phyloP scores from a whole-genome alignment of 345 rosid genomes.

The Cardamine resedifolia region DNA sequence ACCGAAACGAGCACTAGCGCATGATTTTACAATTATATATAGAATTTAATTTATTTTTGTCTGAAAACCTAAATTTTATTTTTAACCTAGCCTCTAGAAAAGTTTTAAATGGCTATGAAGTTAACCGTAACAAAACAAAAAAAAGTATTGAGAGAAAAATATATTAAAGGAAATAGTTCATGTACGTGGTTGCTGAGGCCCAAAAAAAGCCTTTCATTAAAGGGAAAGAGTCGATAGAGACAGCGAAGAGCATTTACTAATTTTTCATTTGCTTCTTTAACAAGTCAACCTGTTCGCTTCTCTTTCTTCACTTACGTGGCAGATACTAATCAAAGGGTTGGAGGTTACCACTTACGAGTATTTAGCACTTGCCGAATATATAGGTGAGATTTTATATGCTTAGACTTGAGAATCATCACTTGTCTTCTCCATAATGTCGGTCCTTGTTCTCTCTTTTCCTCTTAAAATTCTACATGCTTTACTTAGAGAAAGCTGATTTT shows the following conservation, averaged over 20 bases:
- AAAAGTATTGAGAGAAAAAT: background rate
- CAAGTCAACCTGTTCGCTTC: constrained; percentile 49
- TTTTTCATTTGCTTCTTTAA: constrained; percentile 27
- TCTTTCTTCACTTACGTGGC: constrained; percentile 22
- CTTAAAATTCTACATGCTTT: background rate
- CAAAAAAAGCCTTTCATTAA: constrained; percentile 19
- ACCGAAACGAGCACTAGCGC: constrained; percentile 1
- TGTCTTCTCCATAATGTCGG: background rate
- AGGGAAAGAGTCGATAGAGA: constrained; percentile 54
- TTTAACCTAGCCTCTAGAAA: background rate
- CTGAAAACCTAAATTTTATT: background rate
- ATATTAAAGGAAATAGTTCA: background rate
- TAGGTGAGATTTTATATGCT: constrained; percentile 24
- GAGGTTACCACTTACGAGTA: constrained; percentile 14
- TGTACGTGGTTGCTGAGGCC: constrained; percentile 22
- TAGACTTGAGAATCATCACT: background rate
- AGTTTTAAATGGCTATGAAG: background rate
- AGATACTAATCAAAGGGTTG: constrained; percentile 22
- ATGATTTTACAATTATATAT: background rate
- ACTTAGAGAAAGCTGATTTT: too few species aligned
- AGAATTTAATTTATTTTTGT: background rate
- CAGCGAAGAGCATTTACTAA: constrained; percentile 66
- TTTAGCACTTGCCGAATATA: constrained; percentile 28
- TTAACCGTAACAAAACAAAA: background rate
- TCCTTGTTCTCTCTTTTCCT: background rate